These are phyloP conservation scores for Coprinopsis marcescibilis DNA, from an alignment of 768 basidiomycete genomes.

Conservation along the genomic window DNA sequence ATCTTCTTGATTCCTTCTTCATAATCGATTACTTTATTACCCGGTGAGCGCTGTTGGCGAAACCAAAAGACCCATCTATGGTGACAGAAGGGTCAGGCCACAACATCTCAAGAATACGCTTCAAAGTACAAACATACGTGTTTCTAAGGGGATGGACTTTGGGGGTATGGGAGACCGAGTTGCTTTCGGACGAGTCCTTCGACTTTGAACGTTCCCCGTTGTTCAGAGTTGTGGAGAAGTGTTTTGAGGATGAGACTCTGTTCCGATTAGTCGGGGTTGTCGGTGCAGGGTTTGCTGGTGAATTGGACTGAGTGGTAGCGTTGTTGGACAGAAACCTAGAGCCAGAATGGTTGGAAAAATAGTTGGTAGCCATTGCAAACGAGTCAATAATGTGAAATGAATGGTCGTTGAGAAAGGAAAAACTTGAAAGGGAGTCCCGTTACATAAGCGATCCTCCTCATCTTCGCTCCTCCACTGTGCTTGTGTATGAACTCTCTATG, in stretches of 20 bases:
- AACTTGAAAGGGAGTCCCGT: constrained; percentile 17
- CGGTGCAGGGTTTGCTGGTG: constrained; percentile 5
- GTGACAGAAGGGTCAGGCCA: constrained; percentile 18
- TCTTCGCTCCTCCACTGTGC: constrained; percentile 14
- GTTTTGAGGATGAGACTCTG: constrained; percentile 53
- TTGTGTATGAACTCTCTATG: constrained; percentile 36
- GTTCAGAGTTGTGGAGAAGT: constrained; percentile 47
- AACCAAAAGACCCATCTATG: constrained; percentile 89
- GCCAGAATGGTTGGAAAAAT: constrained; percentile 80
- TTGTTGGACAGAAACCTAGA: constrained; percentile 62
- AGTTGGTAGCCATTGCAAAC: constrained; percentile 42
- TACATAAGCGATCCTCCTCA: constrained; percentile 24
- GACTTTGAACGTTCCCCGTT: constrained; percentile 36
- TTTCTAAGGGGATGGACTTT: constrained; percentile 73
- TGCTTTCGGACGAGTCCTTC: constrained; percentile 32
- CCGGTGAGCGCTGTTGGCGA: constrained; percentile 83
- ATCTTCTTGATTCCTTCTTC: constrained; percentile 95
- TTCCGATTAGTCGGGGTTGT: constrained; percentile 29
- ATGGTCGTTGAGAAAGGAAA: constrained; percentile 11
- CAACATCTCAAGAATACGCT: constrained; percentile 16
- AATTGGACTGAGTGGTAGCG: constrained; percentile 20
- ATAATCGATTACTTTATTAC: constrained; percentile 85
- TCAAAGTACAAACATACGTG: constrained; percentile 74
- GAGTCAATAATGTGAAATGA: constrained; percentile 5
- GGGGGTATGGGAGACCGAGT: constrained; percentile 28